Percentiles rank a stretch among this genome's conserved stretches.
phyloP scores from a whole-genome alignment of 306 rosid species.

The Pterocarpus santalinus region DNA sequence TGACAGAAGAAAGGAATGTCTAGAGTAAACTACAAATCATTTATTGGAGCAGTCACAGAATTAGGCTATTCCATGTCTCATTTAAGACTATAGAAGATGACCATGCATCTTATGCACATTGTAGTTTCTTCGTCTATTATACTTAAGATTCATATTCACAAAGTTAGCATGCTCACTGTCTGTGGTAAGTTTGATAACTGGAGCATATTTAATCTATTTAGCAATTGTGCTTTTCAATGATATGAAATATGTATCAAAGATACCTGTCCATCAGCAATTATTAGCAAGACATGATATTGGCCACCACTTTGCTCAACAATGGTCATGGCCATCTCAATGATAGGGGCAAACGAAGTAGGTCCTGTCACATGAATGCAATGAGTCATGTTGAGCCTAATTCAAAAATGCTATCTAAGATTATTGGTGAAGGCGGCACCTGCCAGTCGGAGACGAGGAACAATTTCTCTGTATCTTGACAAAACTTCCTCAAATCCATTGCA shows the following conservation, averaged over 20 bases:
- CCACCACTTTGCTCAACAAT: slow-evolving; percentile 91
- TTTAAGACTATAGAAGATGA: too few species aligned
- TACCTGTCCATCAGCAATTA: slow-evolving; percentile 99
- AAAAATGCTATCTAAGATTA: slow-evolving; percentile 14
- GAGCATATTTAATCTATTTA: neutral
- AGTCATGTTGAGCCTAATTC: slow-evolving; percentile 22
- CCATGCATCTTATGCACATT: too few species aligned
- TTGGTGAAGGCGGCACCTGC: slow-evolving; percentile 61
- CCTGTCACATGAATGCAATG: slow-evolving; percentile 56
- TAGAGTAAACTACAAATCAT: neutral
- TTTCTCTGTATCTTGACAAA: slow-evolving; percentile 69
- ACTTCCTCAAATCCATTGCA: slow-evolving; percentile 93
- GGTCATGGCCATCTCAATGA: slow-evolving; percentile 89
- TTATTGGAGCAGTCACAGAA: neutral
- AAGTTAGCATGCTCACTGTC: neutral
- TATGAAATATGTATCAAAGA: slow-evolving; percentile 7
- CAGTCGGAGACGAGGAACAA: slow-evolving; percentile 74
- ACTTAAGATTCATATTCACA: slow-evolving; percentile 12
- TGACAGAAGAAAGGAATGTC: neutral
- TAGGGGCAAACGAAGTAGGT: slow-evolving; percentile 94
- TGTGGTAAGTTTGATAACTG: too few species aligned
- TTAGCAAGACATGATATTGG: slow-evolving; percentile 89
- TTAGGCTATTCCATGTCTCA: too few species aligned
- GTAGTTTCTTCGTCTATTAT: neutral
- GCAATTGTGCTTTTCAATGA: neutral